Base-by-base conservation (phyloP, 2,329 filamentous ascomycete genomes). In the Cryphonectria nitschkei region DNA sequence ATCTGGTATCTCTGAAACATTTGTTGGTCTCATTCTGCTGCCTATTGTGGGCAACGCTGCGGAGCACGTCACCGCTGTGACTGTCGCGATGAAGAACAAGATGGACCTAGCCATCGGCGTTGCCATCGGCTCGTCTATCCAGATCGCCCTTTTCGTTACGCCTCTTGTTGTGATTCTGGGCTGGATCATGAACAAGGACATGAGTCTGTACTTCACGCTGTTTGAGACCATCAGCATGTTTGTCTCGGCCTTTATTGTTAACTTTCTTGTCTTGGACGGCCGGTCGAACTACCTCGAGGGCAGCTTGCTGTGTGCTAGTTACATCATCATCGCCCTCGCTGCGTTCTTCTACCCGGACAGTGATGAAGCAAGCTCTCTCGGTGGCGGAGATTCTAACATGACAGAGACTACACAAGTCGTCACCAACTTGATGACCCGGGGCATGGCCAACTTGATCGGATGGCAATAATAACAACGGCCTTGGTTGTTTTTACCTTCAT, bases 211-310 rank as follows among this genome's bases (percentile, higher is more conserved):
- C 83, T 97, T 97, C 80, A 93, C 93, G 72, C 86, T 94, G 65
- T 97, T 97, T 80, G 93, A 97, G 86, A 97, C 93, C 0, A 92
- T 96, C 32, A 93, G 92, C 70, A 87, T 97, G 76, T 97, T 97
- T 80, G 89, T 95, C 67, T 92, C 90, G 67, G 90, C 94, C 9
- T 90, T 97, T 74, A 94, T 97, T 73, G 93, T 95, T 81, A 96
- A 95, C 81, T 97, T 96, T 78, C 82, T 97, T 72, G 93, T 97
- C 65, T 84, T 95, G 72, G 94, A 97, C 77, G 93, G 93, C 14
- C 88, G 94, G 79, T 94, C 91, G 79, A 97, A 97, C 78, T 97
- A 96, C 76, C 87, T 97, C 16, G 93, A 97, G 82, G 93, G 93
- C 19, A 90, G 90, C 1, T 78, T 93, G 58, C 79, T 93, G 39